phyloP scores from a whole-genome alignment of 345 rosid genomes.

The Eucalyptus viminalis region DNA sequence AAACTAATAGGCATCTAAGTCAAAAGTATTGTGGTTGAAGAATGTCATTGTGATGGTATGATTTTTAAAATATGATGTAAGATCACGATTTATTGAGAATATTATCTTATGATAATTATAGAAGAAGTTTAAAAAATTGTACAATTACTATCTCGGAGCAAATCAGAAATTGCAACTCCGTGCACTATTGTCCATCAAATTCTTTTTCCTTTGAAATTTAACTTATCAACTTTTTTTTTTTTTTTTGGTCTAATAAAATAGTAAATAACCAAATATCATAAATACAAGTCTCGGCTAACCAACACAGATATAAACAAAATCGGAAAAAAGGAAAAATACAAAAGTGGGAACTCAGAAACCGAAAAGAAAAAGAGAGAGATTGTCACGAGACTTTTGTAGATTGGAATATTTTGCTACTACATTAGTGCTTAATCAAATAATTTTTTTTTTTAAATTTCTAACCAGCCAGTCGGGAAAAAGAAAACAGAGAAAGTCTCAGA shows the following conservation, averaged over 20 bases:
- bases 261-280: neutral
- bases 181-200: neutral
- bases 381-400: neutral
- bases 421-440: neutral
- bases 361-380: neutral
- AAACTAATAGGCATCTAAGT: neutral
- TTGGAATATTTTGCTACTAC: neutral
- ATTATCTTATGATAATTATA: neutral
- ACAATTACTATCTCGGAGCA: neutral
- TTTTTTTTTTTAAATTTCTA: neutral
- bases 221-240: neutral
- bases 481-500: neutral
- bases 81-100: neutral
- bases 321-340: neutral
- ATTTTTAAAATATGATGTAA: neutral
- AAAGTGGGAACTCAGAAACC: neutral
- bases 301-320: neutral
- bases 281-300: neutral
- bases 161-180: neutral
- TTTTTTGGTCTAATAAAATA: neutral
- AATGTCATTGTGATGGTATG: neutral
- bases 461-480: neutral
- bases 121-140: neutral
- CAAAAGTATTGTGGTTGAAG: fast-evolving
- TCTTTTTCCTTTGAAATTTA: neutral